phyloP scores from a whole-genome alignment of 202 grass and related monocot species.

The Thinopyrum obtusiflorum region DNA sequence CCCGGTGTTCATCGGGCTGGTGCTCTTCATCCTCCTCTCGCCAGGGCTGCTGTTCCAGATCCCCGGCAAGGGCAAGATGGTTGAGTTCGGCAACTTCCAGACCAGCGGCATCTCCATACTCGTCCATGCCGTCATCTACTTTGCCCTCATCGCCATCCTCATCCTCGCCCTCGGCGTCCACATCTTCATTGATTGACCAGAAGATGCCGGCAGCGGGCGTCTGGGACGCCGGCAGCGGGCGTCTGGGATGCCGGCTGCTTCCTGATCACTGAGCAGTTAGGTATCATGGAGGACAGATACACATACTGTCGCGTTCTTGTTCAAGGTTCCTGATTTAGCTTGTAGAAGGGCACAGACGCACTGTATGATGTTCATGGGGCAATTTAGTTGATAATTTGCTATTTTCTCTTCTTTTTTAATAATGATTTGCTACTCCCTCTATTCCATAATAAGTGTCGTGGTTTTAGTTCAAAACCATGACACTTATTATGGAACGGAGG shows the following conservation, averaged over 20 bases:
- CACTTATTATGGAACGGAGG: too few relatives aligned
- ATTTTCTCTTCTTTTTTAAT: too few relatives aligned
- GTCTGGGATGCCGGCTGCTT: background rate
- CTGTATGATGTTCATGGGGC: background rate
- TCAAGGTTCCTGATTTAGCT: background rate
- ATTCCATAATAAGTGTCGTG: too few relatives aligned
- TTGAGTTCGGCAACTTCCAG: constrained; percentile 87
- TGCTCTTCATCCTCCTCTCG: constrained; percentile 91
- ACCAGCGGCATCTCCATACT: constrained; percentile 84
- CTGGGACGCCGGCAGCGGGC: too few relatives aligned
- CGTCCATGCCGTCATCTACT: constrained; percentile 84
- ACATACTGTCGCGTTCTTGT: background rate
- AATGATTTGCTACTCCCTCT: too few relatives aligned
- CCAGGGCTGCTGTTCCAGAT: constrained; percentile 85
- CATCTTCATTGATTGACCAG: constrained; percentile 47
- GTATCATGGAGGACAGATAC: background rate
- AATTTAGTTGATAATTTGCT: background rate
- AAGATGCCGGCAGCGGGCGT: background rate
- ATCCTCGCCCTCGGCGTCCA: constrained; percentile 76
- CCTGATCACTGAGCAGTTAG: background rate
- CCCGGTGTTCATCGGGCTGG: constrained; percentile 69
- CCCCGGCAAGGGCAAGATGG: constrained; percentile 56
- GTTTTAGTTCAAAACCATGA: too few relatives aligned
- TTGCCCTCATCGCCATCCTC: constrained; percentile 75
- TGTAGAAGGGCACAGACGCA: background rate